Conservation (phyloP, 768 basidiomycete species). For the Phallus indusiatus region DNA sequence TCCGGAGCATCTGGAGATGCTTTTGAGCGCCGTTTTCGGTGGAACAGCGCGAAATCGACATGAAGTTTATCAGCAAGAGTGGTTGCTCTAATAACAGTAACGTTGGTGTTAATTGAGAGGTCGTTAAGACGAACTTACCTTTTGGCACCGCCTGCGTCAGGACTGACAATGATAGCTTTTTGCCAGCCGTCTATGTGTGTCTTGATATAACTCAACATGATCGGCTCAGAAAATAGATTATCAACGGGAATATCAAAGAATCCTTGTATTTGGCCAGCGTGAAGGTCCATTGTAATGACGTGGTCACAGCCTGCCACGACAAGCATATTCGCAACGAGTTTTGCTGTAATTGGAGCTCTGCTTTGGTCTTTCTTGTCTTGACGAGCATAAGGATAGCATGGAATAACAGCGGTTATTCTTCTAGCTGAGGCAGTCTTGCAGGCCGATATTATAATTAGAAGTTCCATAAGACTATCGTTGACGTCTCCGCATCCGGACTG, state of each 20-base stretch:
- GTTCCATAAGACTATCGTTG: constrained; percentile 97
- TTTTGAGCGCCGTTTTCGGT: constrained; percentile 76
- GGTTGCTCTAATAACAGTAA: constrained; percentile 52
- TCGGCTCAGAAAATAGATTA: constrained; percentile 92
- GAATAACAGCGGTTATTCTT: constrained; percentile 94
- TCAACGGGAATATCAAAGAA: constrained; percentile 99
- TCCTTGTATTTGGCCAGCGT: constrained; percentile 96
- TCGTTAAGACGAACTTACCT: constrained; percentile 47
- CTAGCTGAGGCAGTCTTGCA: constrained; percentile 95
- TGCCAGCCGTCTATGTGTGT: constrained; percentile 77
- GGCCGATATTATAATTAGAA: constrained; percentile 95
- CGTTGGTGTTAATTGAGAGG: background rate
- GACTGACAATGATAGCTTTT: constrained; percentile 86
- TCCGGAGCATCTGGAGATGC: constrained; percentile 50
- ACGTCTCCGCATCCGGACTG: constrained; percentile 85
- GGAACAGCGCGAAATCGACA: constrained; percentile 92
- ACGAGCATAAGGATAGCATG: constrained; percentile 93
- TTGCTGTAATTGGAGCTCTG: constrained; percentile 94
- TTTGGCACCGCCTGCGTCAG: constrained; percentile 98
- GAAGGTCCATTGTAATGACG: constrained; percentile 98
- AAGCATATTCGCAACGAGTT: constrained; percentile 97
- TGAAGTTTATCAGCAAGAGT: constrained; percentile 93
- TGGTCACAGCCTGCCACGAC: constrained; percentile 96
- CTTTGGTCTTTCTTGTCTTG: constrained; percentile 99
- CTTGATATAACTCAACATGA: constrained; percentile 92